Percentiles rank a stretch among this genome's conserved stretches.
These are phyloP conservation scores for Leucocoprinus leucothites DNA, from an alignment of 768 basidiomycete genomes.

Conservation along the genomic window DNA sequence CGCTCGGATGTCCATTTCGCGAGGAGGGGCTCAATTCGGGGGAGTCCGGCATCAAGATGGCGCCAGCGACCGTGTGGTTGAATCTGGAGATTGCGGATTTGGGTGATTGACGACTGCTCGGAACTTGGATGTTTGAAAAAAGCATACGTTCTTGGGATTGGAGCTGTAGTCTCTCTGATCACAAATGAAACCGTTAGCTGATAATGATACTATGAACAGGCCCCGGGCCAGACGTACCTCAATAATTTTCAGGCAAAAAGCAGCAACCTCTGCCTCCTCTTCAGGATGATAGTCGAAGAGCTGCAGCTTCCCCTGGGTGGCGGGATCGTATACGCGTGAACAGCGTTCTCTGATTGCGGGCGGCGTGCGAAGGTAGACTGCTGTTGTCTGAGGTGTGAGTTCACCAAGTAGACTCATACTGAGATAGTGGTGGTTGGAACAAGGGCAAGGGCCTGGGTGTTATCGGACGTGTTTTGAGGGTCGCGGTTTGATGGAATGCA, in stretches of 20 bases:
- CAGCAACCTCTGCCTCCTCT: slow-evolving; percentile 64
- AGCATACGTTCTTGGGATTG: slow-evolving; percentile 40
- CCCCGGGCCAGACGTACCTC: slow-evolving; percentile 40
- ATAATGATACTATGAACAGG: too few relatives aligned
- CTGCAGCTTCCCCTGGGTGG: slow-evolving; percentile 67
- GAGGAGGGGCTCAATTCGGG: slow-evolving; percentile 52
- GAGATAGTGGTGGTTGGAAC: background rate
- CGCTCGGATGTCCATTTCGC: slow-evolving; percentile 47
- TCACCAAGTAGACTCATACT: slow-evolving; percentile 7
- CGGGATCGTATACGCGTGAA: slow-evolving; percentile 72
- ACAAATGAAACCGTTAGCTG: too few relatives aligned
- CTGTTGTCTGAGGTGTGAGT: slow-evolving; percentile 25
- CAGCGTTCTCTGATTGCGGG: slow-evolving; percentile 91
- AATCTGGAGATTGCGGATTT: slow-evolving; percentile 48
- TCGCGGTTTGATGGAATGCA: background rate
- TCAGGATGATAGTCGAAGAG: slow-evolving; percentile 87
- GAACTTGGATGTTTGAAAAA: background rate
- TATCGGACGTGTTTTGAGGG: background rate
- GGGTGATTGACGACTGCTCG: background rate
- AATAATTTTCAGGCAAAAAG: slow-evolving; percentile 76
- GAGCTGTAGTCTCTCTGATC: slow-evolving; percentile 12
- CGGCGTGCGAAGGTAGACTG: slow-evolving; percentile 77
- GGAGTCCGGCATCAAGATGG: slow-evolving; percentile 68
- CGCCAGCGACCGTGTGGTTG: slow-evolving; percentile 89
- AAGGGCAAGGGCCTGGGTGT: background rate